phyloP scores from a whole-genome alignment of 78 protist species.

The Creolimax fragrantissima region DNA sequence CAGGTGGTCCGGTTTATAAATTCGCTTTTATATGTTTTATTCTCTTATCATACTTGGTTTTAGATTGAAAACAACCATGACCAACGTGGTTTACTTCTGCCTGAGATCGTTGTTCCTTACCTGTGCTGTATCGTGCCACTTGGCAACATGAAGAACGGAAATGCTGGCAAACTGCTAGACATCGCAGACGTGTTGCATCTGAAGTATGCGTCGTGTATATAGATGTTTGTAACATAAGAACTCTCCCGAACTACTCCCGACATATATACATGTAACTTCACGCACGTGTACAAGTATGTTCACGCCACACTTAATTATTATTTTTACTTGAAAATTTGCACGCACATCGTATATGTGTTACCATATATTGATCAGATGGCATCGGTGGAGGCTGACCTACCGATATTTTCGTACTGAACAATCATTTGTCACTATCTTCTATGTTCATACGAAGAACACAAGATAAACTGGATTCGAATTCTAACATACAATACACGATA shows the following conservation, averaged over 20 bases:
- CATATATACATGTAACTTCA: background rate
- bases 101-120: background rate
- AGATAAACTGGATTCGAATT: too few species aligned
- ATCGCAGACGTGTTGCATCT: background rate
- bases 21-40: background rate
- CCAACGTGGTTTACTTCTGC: background rate
- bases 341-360: too few species aligned
- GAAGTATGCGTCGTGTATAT: background rate
- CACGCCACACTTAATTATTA: background rate
- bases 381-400: too few species aligned
- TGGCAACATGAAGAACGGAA: background rate
- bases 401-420: too few species aligned
- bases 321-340: too few species aligned
- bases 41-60: background rate
- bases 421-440: too few species aligned
- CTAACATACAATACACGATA: too few species aligned
- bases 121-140: background rate
- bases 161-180: background rate
- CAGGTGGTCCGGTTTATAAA: background rate
- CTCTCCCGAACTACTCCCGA: background rate
- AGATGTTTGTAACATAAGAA: background rate
- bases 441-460: too few species aligned
- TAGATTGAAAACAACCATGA: background rate
- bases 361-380: too few species aligned
- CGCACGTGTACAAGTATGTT: background rate